phyloP scores from a whole-genome alignment of 2,329 filamentous ascomycete species.

The Botrytis hyacinthi region DNA sequence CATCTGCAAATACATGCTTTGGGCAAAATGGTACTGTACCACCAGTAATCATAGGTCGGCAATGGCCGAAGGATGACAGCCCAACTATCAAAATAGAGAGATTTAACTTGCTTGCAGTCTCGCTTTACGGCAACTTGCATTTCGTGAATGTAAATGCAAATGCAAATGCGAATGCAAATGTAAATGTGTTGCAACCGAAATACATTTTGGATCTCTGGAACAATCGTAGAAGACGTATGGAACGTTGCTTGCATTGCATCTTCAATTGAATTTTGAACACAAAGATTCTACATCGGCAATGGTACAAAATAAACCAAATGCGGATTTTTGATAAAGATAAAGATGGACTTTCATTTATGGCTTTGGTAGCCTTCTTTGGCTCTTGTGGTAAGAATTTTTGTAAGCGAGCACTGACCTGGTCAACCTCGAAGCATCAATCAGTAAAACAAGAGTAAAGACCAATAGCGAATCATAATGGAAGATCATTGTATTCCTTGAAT shows the following conservation, averaged over 20 bases:
- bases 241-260: slow-evolving; percentile 16
- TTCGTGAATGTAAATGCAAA: slow-evolving; percentile 5
- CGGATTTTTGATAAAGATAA: not conserved
- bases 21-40: not conserved
- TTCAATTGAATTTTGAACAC: not conserved
- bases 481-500: slow-evolving; percentile 9
- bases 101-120: slow-evolving; percentile 1
- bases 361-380: slow-evolving; percentile 2
- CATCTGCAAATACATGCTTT: slow-evolving; percentile 10
- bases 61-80: slow-evolving; percentile 11
- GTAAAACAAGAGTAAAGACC: slow-evolving; percentile 6
- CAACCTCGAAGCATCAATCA: not conserved
- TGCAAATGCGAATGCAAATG: not conserved
- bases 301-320: not conserved
- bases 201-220: slow-evolving; percentile 8
- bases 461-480: slow-evolving; percentile 17
- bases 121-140: slow-evolving; percentile 8
- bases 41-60: slow-evolving; percentile 12
- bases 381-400: not conserved
- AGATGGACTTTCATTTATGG: not conserved
- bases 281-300: not conserved
- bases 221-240: slow-evolving; percentile 10
- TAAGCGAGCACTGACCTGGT: slow-evolving; percentile 18
- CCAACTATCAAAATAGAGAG: not conserved
- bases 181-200: slow-evolving; percentile 12